Percentiles rank a stretch among this genome's conserved stretches.
Evolutionary conservation across 2,329 filamentous ascomycete species (phyloP).

Genomic region (Paracoccidioides lutzii): DNA sequence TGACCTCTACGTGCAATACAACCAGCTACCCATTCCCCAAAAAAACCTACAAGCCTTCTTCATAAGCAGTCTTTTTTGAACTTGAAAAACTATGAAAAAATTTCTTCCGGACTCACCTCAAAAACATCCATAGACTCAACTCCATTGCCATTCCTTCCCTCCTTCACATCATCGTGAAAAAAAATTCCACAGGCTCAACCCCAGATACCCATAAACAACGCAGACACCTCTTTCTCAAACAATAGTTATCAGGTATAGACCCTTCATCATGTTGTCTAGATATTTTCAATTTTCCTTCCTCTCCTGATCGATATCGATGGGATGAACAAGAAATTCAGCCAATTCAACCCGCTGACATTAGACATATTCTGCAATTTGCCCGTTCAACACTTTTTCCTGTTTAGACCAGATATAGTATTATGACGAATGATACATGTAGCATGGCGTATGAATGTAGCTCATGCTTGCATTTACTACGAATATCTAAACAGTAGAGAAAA

Average conservation of each 20-base stretch:
- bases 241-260: neutral
- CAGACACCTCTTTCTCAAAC: neutral
- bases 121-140: neutral
- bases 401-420: no score
- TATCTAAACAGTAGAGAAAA: no score
- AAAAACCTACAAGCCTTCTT: conserved; percentile 53
- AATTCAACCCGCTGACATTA: no score
- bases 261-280: neutral
- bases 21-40: conserved; percentile 68
- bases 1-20: neutral
- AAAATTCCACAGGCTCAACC: conserved; percentile 5
- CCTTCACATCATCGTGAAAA: neutral
- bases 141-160: no score
- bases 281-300: neutral
- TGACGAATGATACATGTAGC: no score
- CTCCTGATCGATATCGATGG: no score
- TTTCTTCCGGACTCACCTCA: neutral
- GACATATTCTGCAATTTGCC: no score
- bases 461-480: no score
- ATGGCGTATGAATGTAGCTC: no score
- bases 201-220: neutral
- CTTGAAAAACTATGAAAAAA: no score
- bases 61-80: conserved; percentile 12
- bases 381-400: no score
- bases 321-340: no score